Evolutionary conservation across 305 asterid species (phyloP).

Genomic region (Plantago rigida): DNA sequence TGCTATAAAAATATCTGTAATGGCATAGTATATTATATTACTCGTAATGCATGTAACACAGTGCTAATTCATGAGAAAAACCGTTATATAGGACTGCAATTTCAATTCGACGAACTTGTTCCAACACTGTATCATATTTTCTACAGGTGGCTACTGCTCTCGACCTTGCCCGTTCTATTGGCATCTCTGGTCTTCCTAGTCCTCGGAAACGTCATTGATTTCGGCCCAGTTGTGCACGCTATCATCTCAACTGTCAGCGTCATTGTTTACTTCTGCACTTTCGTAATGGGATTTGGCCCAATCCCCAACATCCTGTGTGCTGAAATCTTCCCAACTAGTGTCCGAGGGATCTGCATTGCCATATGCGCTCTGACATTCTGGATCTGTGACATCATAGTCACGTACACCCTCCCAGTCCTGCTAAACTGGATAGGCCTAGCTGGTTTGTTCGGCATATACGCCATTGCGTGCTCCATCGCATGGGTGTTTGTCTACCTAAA

Average conservation of each 20-base stretch:
- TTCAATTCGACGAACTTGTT: too few species aligned
- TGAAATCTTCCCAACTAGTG: constrained; percentile 88
- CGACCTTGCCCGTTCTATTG: constrained; percentile 66
- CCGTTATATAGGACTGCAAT: too few species aligned
- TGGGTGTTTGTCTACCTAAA: constrained; percentile 81
- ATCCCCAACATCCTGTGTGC: constrained; percentile 92
- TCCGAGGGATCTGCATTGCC: constrained; percentile 87
- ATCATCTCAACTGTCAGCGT: constrained; percentile 78
- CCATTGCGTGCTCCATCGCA: constrained; percentile 55
- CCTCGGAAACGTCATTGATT: constrained; percentile 45
- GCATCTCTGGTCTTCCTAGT: constrained; percentile 56
- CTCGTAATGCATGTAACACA: too few species aligned
- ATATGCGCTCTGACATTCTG: constrained; percentile 89
- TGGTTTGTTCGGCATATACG: constrained; percentile 80
- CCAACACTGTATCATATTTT: neutral
- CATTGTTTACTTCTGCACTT: constrained; percentile 79
- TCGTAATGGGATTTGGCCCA: constrained; percentile 88
- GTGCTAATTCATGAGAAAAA: too few species aligned
- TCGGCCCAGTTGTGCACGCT: constrained; percentile 58
- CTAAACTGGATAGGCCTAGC: constrained; percentile 69
- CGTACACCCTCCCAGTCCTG: constrained; percentile 74
- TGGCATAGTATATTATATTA: too few species aligned
- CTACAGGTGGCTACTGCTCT: constrained; percentile 71
- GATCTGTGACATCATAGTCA: constrained; percentile 79
- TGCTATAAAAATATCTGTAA: too few species aligned